Base-by-base conservation (phyloP, 352 stramenopile species). In the Pythium pyrilobum region DNA sequence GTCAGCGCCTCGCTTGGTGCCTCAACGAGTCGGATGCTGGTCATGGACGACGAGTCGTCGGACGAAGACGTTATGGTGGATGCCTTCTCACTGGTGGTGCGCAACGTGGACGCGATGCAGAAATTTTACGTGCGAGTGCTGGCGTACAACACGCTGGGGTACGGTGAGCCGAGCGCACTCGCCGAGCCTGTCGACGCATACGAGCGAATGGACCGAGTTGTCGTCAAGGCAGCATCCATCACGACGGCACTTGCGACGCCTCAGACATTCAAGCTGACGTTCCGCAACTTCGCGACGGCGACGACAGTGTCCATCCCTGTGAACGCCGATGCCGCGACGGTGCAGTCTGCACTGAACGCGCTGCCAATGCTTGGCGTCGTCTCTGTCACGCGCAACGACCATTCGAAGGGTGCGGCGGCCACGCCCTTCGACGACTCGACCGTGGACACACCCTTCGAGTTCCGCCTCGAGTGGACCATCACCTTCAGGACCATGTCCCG, bases 61-160 rank as follows among this genome's bases (percentile, higher is more conserved):
- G 38, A 3, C 25, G 21, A 29, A 29, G 25, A 29, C 10, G 40
- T 5, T 5, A 25, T 24, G 15, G 36, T 34, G 1, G 53, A 59
- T 21, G 23, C 29, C 23, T 76, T 70, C 32, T 43, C 48, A 3
- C 75, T 87, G 33, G 64, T 60, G 1, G 77, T 96, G n/a, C 58
- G 53, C 0, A 62, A 65, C 2, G 52, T 94, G 3, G 72, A 76
- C 25, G 38, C 52, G 1, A 71, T 66, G 3, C 67, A 69, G 21
- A 53, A 69, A 16, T 93, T 96, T 37, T 93, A 82, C 48, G 78
- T 95, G 20, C 82, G 87, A 15, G 73, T 96, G 20, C 59, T 94
- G 3, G 84, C 87, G 7, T 87, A 88, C 52, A 97, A 96, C 51
- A 64, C 62, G 11, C 64, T 77, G 3, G 86, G 85, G 0, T 92